These are phyloP conservation scores for Brassica incana DNA, from an alignment of 345 rosid genomes.

Conservation along the genomic window DNA sequence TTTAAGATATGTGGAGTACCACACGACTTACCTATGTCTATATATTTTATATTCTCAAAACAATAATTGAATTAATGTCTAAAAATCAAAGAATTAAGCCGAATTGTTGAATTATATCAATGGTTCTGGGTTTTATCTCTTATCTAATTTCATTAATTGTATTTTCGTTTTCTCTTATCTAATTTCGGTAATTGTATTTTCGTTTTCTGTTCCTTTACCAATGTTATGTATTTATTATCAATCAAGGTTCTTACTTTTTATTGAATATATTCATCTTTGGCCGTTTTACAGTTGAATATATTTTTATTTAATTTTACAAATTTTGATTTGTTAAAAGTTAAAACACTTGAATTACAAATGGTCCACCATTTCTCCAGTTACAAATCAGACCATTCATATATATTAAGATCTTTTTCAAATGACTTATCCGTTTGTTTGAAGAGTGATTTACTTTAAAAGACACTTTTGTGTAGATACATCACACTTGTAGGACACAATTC, in stretches of 20 bases:
- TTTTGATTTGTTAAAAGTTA: neutral
- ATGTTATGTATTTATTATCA: neutral
- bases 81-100: neutral
- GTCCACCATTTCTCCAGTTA: neutral
- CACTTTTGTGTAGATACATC: no score
- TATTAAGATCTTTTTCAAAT: neutral
- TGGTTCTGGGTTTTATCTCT: neutral
- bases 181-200: neutral
- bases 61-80: neutral
- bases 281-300: no score
- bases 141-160: no score
- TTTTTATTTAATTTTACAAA: neutral
- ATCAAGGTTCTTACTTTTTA: neutral
- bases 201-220: neutral
- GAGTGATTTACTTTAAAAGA: no score
- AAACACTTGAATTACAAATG: neutral
- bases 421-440: neutral
- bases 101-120: neutral
- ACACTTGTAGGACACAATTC: no score
- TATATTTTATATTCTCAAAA: neutral
- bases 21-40: conserved; percentile 14
- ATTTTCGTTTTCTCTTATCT: neutral
- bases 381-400: neutral
- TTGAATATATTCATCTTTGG: neutral
- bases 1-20: conserved; percentile 32